phyloP scores from a whole-genome alignment of 352 stramenopile species.

The Globisporangium rhizosaccharum region DNA sequence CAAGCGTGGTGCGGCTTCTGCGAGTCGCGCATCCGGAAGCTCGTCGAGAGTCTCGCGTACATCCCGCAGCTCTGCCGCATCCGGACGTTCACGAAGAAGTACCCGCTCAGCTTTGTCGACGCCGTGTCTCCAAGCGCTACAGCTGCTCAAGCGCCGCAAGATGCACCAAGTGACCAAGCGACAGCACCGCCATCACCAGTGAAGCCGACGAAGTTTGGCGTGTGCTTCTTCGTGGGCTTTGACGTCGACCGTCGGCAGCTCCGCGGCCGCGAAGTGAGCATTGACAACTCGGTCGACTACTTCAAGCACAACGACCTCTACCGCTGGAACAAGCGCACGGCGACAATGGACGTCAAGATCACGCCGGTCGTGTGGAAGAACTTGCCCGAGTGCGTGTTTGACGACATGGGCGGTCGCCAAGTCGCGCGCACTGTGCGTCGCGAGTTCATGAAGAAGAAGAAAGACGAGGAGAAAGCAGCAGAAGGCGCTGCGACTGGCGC shows the following conservation, averaged over 20 bases:
- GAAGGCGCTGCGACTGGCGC: slow-evolving; percentile 32
- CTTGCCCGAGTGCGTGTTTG: slow-evolving; percentile 78
- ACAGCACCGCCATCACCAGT: background rate
- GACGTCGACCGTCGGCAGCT: slow-evolving; percentile 79
- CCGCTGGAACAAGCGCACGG: slow-evolving; percentile 83
- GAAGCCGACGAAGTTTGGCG: slow-evolving; percentile 56
- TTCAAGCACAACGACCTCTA: slow-evolving; percentile 89
- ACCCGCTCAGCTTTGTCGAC: slow-evolving; percentile 58
- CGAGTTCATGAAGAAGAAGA: slow-evolving; percentile 85
- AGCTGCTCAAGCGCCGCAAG: slow-evolving; percentile 1
- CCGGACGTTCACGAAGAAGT: slow-evolving; percentile 85
- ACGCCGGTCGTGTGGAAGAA: slow-evolving; percentile 85
- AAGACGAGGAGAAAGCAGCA: slow-evolving; percentile 73
- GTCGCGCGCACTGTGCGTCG: slow-evolving; percentile 52
- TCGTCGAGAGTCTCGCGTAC: slow-evolving; percentile 85
- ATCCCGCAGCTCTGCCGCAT: slow-evolving; percentile 74
- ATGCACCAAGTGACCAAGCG: background rate
- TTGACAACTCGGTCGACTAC: slow-evolving; percentile 83
- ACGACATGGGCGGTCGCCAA: slow-evolving; percentile 74
- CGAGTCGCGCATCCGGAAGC: slow-evolving; percentile 90
- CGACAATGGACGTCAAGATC: slow-evolving; percentile 83
- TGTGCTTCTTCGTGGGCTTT: slow-evolving; percentile 84
- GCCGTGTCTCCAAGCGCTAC: slow-evolving; percentile 13
- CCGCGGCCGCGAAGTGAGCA: slow-evolving; percentile 73
- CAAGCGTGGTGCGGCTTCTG: slow-evolving; percentile 93